Evolutionary conservation across 106 monocot species (phyloP).

Genomic region (Dendrobium officinale): DNA sequence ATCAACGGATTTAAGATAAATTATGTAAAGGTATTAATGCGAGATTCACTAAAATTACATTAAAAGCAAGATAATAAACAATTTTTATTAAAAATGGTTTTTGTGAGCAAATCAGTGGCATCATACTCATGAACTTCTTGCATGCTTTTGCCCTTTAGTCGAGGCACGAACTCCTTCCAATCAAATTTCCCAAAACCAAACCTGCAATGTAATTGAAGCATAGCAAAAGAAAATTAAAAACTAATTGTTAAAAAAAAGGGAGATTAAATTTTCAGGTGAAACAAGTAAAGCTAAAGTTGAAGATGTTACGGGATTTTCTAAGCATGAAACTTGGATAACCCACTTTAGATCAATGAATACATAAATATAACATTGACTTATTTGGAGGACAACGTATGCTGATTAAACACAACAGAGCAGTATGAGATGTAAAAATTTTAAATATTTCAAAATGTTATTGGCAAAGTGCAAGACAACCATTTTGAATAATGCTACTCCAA

Average conservation of each 20-base stretch:
- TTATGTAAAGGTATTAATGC: neutral
- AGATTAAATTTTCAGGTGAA: neutral
- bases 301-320: neutral
- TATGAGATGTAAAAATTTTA: neutral
- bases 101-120: neutral
- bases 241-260: neutral
- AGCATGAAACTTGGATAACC: neutral
- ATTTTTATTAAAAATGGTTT: neutral
- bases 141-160: conserved; percentile 74
- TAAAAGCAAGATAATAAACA: neutral
- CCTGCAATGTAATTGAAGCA: conserved; percentile 29
- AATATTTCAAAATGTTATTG: neutral
- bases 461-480: neutral
- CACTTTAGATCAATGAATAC: neutral
- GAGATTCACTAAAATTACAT: neutral
- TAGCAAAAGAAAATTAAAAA: conserved; percentile 7
- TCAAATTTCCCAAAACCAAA: conserved; percentile 93
- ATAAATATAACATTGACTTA: neutral
- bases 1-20: neutral
- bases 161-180: conserved; percentile 85
- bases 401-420: too few species aligned
- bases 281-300: neutral
- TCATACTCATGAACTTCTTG: conserved; percentile 85
- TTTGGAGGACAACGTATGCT: neutral
- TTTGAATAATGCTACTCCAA: neutral